Evolutionary conservation across 176 grass and related monocot species (phyloP).

Genomic region (Phoenix dactylifera): DNA sequence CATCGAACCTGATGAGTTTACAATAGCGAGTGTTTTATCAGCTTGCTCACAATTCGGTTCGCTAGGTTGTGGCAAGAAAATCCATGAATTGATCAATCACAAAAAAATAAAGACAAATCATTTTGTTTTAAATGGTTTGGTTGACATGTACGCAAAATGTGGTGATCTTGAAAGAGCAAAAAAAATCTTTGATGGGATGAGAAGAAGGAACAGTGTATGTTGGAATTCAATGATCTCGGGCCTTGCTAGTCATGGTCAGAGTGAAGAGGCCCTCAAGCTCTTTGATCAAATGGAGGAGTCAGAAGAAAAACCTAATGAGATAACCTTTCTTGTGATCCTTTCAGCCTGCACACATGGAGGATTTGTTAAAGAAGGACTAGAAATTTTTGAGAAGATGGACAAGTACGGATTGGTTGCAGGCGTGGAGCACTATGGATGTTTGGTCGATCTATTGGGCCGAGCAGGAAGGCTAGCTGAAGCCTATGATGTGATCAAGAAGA

Average conservation of each 20-base stretch:
- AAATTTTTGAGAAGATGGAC: slow-evolving; percentile 40
- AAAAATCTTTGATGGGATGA: slow-evolving; percentile 35
- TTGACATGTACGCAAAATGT: slow-evolving; percentile 78
- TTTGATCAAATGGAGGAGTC: slow-evolving; percentile 46
- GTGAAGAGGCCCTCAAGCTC: slow-evolving; percentile 28
- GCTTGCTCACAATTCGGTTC: slow-evolving; percentile 58
- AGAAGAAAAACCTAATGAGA: slow-evolving; percentile 25
- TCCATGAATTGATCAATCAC: slow-evolving; percentile 39
- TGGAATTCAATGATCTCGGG: slow-evolving; percentile 70
- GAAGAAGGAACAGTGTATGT: slow-evolving; percentile 35
- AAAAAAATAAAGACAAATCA: slow-evolving; percentile 44
- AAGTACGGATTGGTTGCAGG: slow-evolving; percentile 31
- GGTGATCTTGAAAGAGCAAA: slow-evolving; percentile 35
- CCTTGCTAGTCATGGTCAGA: slow-evolving; percentile 42
- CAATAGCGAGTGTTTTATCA: slow-evolving; percentile 44
- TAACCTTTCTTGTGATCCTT: slow-evolving; percentile 50
- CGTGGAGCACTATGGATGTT: slow-evolving; percentile 47
- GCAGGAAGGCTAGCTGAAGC: slow-evolving; percentile 50
- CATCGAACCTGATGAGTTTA: slow-evolving; percentile 47
- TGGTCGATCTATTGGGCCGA: slow-evolving; percentile 56
- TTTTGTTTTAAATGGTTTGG: slow-evolving; percentile 52
- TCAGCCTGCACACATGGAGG: slow-evolving; percentile 57
- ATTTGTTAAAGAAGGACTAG: slow-evolving; percentile 56
- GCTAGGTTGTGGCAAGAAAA: slow-evolving; percentile 17
- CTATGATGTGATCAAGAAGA: slow-evolving; percentile 42